Conservation (phyloP, 129 eudicot species). For the Centrapalus pauciflorus region DNA sequence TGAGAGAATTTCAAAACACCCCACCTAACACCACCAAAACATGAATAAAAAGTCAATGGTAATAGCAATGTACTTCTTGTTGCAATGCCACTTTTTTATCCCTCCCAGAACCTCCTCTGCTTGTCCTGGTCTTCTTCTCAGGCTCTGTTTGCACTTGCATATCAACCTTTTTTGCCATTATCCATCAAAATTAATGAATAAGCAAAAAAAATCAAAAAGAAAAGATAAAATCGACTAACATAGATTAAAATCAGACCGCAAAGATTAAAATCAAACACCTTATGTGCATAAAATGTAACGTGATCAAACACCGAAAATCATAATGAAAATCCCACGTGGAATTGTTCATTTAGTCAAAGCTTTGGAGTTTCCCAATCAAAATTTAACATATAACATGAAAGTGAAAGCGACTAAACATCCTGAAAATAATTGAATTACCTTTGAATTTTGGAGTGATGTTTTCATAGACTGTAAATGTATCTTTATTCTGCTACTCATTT, state of each 20-base stretch:
- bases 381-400: background rate
- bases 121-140: slow-evolving; percentile 36
- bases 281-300: slow-evolving; percentile 24
- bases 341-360: background rate
- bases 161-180: slow-evolving; percentile 41
- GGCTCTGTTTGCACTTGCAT: slow-evolving; percentile 35
- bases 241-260: too few relatives aligned
- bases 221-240: background rate
- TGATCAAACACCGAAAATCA: background rate
- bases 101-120: slow-evolving; percentile 30
- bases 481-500: slow-evolving; percentile 38
- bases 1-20: background rate
- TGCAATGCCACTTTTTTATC: slow-evolving; percentile 60
- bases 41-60: background rate
- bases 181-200: slow-evolving; percentile 5
- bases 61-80: slow-evolving; percentile 50
- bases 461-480: slow-evolving; percentile 34
- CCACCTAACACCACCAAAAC: background rate
- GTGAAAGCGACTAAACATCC: background rate
- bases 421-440: slow-evolving; percentile 23
- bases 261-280: slow-evolving; percentile 12
- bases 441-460: slow-evolving; percentile 35
- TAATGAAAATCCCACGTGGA: background rate
- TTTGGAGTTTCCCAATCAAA: background rate
- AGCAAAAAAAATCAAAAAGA: background rate